Evolutionary conservation across 805 yeast genomes (phyloP).

Genomic region (Lipomyces oligophaga): DNA sequence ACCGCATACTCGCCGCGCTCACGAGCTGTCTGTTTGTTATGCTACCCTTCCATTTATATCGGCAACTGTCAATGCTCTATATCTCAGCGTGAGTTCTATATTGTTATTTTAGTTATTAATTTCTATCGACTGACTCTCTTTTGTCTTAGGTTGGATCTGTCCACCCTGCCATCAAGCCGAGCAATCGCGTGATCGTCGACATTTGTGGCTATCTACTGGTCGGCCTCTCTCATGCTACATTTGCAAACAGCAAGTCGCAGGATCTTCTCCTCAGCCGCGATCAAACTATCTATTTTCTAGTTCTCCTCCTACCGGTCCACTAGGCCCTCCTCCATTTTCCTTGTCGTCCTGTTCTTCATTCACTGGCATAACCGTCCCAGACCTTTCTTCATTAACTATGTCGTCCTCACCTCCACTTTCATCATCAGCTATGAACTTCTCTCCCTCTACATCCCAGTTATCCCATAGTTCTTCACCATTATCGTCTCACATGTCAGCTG

Average conservation of each 20-base stretch:
- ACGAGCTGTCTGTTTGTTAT: slow-evolving; percentile 12
- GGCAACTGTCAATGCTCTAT: slow-evolving; percentile 16
- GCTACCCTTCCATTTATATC: slow-evolving; percentile 11
- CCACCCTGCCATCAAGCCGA: slow-evolving; percentile 17
- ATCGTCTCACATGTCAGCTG: too few relatives aligned
- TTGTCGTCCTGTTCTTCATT: too few relatives aligned
- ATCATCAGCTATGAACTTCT: too few relatives aligned
- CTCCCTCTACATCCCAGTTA: too few relatives aligned
- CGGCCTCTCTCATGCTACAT: slow-evolving; percentile 4
- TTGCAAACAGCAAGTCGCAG: slow-evolving; percentile 14
- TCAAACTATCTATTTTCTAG: too few relatives aligned
- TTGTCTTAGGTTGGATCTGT: slow-evolving; percentile 22
- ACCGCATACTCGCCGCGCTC: slow-evolving; percentile 9
- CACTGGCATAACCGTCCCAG: too few relatives aligned
- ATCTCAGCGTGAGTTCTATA: slow-evolving; percentile 7
- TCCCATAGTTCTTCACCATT: too few relatives aligned
- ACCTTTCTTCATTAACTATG: too few relatives aligned
- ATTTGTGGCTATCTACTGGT: not conserved
- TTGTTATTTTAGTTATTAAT: not conserved
- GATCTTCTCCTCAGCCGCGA: too few relatives aligned
- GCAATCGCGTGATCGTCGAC: slow-evolving; percentile 7
- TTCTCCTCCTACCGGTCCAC: too few relatives aligned
- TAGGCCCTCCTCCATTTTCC: too few relatives aligned
- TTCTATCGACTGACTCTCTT: not conserved
- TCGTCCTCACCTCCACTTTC: too few relatives aligned